Evolutionary conservation across 73 alveolate species (phyloP), one percentile per base, ranked within the genome.

Genomic region (Uronychia setigera): DNA sequence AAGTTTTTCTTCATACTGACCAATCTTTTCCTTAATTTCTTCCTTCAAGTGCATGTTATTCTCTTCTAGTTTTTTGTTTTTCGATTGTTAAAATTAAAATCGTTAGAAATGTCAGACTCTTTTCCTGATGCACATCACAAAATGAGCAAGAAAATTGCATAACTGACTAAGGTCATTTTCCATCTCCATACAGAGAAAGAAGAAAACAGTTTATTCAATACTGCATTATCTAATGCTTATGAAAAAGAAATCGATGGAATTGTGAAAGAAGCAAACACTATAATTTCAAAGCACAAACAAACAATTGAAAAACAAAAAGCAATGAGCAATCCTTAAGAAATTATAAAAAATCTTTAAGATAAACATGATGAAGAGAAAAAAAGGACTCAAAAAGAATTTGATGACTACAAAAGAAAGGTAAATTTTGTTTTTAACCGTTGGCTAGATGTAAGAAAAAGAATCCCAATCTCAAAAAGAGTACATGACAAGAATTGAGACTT

Each of bases 91-190:
- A n/a, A n/a, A n/a, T n/a, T n/a, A n/a, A n/a, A n/a, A 59, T 35
- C 89, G 28, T 34, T 58, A 32, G 75, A 86, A 81, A 84, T 79
- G 85, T 87, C 96, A n/a, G 84, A 78, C 34, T 81, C 80, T 13
- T 46, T 33, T 14, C 35, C 92, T 32, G 98, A 94, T 74, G 78
- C 87, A 32, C 97, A 89, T 33, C 96, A 94, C 82, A 92, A 90
- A 88, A 94, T 94, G 98, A 92, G 97, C 85, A 94, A 94, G 83
- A 94, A 92, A 92, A 96, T 97, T 33, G 99, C 99, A 29, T 92
- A 97, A 79, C 95, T 97, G 31, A 97, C 99, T 58, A 97, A 97
- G 87, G 99, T 97, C 58, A 97, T 97, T 35, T 97, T 95, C 94
- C 98, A 96, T 81, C 87, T 97, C 78, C 97, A 97, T 82, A 96